phyloP scores from a whole-genome alignment of 306 rosid genomes.

The Fragaria ananassa region DNA sequence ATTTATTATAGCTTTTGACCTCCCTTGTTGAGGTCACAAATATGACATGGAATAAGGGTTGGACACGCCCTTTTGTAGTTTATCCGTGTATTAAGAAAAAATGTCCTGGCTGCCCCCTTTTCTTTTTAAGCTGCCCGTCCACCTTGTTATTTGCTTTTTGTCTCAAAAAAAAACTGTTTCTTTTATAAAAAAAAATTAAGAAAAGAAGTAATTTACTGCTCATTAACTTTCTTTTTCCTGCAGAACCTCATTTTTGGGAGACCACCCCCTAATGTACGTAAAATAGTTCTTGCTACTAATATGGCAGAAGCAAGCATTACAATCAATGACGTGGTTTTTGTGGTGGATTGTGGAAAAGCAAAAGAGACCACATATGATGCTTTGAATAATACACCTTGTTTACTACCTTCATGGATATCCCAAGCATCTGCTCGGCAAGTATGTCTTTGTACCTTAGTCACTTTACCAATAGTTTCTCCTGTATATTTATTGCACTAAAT shows the following conservation, averaged over 20 bases:
- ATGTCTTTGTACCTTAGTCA: conserved; percentile 35
- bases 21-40: neutral
- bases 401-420: conserved; percentile 94
- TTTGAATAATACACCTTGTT: conserved; percentile 92
- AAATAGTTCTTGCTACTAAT: conserved; percentile 90
- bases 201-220: neutral
- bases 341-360: conserved; percentile 95
- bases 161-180: too few relatives aligned
- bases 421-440: conserved; percentile 97
- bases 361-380: conserved; percentile 98
- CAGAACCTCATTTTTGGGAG: conserved; percentile 89
- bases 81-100: neutral
- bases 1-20: neutral
- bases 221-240: conserved; percentile 16
- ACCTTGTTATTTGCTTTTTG: too few relatives aligned
- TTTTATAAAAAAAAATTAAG: neutral
- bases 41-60: neutral
- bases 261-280: conserved; percentile 80
- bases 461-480: conserved; percentile 3
- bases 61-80: neutral
- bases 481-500: neutral
- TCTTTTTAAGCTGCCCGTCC: too few relatives aligned
- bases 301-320: conserved; percentile 99
- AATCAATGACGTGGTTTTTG: conserved; percentile 87
- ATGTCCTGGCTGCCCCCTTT: too few relatives aligned